Evolutionary conservation across 2,329 filamentous ascomycete species (phyloP).

Genomic region (Scopulariopsis brevicaulis): DNA sequence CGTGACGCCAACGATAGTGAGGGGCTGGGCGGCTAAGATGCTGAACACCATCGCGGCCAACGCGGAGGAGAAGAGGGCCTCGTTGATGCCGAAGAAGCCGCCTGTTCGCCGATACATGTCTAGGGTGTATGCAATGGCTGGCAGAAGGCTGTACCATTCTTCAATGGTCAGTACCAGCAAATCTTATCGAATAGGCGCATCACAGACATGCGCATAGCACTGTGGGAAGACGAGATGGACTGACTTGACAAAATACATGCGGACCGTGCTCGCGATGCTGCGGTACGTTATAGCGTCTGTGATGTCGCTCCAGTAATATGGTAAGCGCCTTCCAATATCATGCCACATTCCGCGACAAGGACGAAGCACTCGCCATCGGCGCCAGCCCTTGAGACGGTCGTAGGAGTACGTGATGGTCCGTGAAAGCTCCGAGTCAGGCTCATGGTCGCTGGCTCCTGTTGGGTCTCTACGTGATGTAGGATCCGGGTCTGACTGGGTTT

Average conservation of each 20-base stretch:
- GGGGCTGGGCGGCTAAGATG: constrained; percentile 35
- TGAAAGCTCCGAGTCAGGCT: too few species aligned
- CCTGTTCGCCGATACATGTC: constrained; percentile 46
- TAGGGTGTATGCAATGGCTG: constrained; percentile 44
- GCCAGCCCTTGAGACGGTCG: constrained; percentile 24
- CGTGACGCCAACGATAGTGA: constrained; percentile 46
- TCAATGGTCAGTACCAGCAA: too few species aligned
- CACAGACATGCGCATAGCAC: too few species aligned
- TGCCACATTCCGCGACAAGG: constrained; percentile 41
- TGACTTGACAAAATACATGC: constrained; percentile 41
- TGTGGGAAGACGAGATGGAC: background rate
- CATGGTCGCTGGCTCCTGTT: too few species aligned
- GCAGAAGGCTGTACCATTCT: constrained; percentile 27
- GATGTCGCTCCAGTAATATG: constrained; percentile 44
- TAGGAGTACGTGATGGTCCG: constrained; percentile 10
- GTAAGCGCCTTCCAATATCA: constrained; percentile 37
- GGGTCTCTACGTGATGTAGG: too few species aligned
- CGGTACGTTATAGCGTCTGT: constrained; percentile 42
- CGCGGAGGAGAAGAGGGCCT: constrained; percentile 41
- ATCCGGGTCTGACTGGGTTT: too few species aligned
- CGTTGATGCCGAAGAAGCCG: constrained; percentile 43
- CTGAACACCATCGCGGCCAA: constrained; percentile 44
- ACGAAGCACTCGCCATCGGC: constrained; percentile 24
- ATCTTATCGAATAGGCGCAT: too few species aligned
- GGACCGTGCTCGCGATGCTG: constrained; percentile 39